Evolutionary conservation across 768 basidiomycete species (phyloP).

Genomic region (Stropharia rugosoannulata): DNA sequence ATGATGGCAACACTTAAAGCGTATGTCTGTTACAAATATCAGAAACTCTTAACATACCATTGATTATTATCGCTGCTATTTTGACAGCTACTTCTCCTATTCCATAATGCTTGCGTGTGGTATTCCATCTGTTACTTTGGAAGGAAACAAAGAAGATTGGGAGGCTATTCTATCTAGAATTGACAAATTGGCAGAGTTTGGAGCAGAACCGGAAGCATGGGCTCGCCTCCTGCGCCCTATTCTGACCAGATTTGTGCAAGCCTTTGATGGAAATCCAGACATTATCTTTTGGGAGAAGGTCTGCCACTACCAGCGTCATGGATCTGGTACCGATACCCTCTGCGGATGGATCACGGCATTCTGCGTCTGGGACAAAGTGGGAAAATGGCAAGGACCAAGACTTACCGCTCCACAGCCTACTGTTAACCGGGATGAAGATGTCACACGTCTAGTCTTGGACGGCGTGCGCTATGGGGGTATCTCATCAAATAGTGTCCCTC

Average conservation of each 20-base stretch:
- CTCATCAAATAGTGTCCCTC: conserved; percentile 5
- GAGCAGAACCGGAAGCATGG: conserved; percentile 15
- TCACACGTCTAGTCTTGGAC: conserved; percentile 1
- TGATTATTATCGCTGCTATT: background rate
- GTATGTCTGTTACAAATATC: background rate
- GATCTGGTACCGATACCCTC: conserved; percentile 13
- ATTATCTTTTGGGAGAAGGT: conserved; percentile 15
- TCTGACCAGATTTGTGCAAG: conserved; percentile 16
- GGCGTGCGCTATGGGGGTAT: conserved; percentile 2
- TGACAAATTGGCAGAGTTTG: conserved; percentile 18
- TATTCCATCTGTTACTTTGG: conserved; percentile 21
- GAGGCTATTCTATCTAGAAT: conserved; percentile 17
- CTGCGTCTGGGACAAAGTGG: conserved; percentile 16
- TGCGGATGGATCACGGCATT: conserved; percentile 20
- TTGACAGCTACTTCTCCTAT: conserved; percentile 18
- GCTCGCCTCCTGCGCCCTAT: conserved; percentile 14
- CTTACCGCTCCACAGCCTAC: background rate
- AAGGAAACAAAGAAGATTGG: conserved; percentile 22
- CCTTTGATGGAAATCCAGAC: conserved; percentile 17
- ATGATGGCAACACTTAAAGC: conserved; percentile 18
- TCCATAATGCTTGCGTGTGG: conserved; percentile 14
- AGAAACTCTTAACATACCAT: background rate
- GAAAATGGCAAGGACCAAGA: conserved; percentile 15
- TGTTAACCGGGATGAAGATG: background rate
- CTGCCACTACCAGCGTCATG: conserved; percentile 9